Evolutionary conservation across 495 filamentous ascomycete species (phyloP).

Genomic region (Tuber melanosporum): DNA sequence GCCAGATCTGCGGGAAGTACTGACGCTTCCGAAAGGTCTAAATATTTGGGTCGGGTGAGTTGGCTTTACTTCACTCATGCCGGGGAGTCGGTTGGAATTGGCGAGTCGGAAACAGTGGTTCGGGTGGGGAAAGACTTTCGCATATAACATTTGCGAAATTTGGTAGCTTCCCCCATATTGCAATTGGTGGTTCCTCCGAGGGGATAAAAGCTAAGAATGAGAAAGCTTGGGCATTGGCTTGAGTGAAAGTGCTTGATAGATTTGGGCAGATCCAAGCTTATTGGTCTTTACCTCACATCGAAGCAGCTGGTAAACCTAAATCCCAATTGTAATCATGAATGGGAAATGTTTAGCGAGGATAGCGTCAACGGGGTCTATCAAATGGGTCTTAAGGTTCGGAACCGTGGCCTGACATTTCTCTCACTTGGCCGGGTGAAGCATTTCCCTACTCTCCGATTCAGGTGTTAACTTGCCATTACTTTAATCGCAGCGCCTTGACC

Average conservation of each 20-base stretch:
- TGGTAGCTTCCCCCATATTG: background rate
- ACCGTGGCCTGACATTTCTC: background rate
- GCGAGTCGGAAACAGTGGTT: background rate
- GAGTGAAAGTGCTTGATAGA: background rate
- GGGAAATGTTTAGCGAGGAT: background rate
- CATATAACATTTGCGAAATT: background rate
- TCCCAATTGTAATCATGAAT: background rate
- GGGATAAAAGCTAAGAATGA: too few species aligned
- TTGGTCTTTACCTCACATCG: background rate
- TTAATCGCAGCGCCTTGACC: background rate
- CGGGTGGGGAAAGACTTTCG: background rate
- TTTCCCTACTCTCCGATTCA: background rate
- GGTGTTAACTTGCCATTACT: background rate
- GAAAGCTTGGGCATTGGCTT: background rate
- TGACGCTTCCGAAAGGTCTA: background rate
- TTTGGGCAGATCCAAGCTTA: background rate
- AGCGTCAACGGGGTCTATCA: background rate
- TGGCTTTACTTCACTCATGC: background rate
- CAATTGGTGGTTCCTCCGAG: background rate
- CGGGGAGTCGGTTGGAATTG: background rate
- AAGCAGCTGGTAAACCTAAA: background rate
- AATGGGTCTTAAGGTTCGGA: background rate
- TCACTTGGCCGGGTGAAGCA: background rate
- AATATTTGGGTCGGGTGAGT: background rate
- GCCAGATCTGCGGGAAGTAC: background rate